Evolutionary conservation across 1,139 yeast genomes (phyloP).

Genomic region (Pichia sp.): DNA sequence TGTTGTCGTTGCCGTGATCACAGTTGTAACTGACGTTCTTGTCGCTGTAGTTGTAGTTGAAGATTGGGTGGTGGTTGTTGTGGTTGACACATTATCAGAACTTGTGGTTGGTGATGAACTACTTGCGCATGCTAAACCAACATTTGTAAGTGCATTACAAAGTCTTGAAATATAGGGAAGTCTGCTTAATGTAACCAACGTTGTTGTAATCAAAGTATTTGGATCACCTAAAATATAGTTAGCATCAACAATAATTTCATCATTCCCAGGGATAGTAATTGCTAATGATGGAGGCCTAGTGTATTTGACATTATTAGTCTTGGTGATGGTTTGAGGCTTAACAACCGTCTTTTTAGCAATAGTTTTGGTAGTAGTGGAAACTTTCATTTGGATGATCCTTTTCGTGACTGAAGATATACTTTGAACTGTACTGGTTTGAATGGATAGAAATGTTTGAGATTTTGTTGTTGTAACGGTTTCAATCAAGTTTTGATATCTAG

Average conservation of each 20-base stretch:
- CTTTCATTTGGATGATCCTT: constrained; percentile 10
- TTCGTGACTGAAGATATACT: background rate
- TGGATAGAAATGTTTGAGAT: background rate
- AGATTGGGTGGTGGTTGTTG: background rate
- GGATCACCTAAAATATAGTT: constrained; percentile 5
- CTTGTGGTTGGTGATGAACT: background rate
- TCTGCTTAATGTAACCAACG: background rate
- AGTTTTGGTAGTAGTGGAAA: constrained; percentile 14
- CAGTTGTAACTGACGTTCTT: background rate
- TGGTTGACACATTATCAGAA: background rate
- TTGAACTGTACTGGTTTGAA: background rate
- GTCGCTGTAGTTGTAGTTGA: constrained; percentile 1
- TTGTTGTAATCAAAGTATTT: constrained; percentile 2
- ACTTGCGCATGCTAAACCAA: constrained; percentile 5
- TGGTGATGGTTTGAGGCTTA: constrained; percentile 9
- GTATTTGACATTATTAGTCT: constrained; percentile 9
- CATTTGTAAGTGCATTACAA: constrained; percentile 4
- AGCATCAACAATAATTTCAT: background rate
- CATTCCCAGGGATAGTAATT: background rate
- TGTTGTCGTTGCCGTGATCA: background rate
- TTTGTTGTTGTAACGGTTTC: background rate
- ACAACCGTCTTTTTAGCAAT: constrained; percentile 19
- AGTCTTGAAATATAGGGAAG: background rate
- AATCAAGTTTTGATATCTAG: background rate
- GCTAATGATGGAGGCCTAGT: no score